Percentiles rank a stretch among this genome's conserved stretches.
Conservation (phyloP, 768 basidiomycete species). For the Rhodocollybia butyracea region DNA sequence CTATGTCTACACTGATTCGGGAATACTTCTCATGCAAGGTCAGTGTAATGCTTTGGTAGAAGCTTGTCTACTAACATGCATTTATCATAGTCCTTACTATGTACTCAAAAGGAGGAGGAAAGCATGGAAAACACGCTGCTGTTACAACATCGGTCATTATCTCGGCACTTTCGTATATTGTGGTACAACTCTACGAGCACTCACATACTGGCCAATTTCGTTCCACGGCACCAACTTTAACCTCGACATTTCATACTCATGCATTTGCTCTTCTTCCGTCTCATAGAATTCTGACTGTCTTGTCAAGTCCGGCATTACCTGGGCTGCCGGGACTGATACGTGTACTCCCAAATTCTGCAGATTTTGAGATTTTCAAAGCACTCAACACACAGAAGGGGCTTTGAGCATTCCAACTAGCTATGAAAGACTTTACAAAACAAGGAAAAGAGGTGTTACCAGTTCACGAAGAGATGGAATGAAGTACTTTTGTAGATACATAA, state of each 20-base stretch:
- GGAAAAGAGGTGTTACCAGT: too few relatives aligned
- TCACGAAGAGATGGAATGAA: too few relatives aligned
- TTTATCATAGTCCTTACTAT: constrained; percentile 12
- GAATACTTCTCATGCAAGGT: constrained; percentile 11
- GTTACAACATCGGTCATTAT: constrained; percentile 13
- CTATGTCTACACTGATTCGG: constrained; percentile 3
- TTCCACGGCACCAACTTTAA: constrained; percentile 8
- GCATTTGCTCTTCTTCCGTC: constrained; percentile 16
- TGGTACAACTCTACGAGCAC: constrained; percentile 18
- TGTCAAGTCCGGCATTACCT: not conserved
- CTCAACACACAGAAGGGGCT: too few relatives aligned
- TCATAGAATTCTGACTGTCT: constrained; percentile 8
- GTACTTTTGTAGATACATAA: too few relatives aligned
- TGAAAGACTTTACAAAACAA: too few relatives aligned
- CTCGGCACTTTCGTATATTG: constrained; percentile 15
- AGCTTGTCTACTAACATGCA: constrained; percentile 2
- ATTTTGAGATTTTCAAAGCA: too few relatives aligned
- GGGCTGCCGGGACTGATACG: not conserved
- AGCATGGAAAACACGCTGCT: constrained; percentile 16
- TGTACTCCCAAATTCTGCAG: too few relatives aligned
- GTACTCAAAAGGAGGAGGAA: too few relatives aligned
- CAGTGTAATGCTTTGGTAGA: not conserved
- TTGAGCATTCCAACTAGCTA: too few relatives aligned
- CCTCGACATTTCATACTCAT: constrained; percentile 11
- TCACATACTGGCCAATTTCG: constrained; percentile 11